Conservation (phyloP, 345 rosid species). For the Combretum micranthum region DNA sequence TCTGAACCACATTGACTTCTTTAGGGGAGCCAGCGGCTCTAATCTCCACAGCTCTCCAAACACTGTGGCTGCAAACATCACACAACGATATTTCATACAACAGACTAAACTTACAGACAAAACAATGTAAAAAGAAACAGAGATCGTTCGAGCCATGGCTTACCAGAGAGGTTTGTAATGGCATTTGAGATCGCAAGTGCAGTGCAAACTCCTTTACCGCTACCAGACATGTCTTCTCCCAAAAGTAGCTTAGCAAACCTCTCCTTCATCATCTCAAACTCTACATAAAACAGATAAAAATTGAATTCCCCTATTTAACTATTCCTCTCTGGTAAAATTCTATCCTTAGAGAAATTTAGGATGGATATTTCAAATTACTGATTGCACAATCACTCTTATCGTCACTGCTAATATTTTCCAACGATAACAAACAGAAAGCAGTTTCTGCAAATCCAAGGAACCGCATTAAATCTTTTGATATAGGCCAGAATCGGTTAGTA, state of each 20-base stretch:
- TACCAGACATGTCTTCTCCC: constrained; percentile 99
- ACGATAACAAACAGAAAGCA: too few relatives aligned
- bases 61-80: constrained; percentile 62
- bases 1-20: constrained; percentile 88
- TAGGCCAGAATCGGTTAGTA: too few relatives aligned
- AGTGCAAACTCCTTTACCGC: constrained; percentile 96
- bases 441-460: too few relatives aligned
- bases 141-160: not conserved
- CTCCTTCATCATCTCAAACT: constrained; percentile 96
- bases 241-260: constrained; percentile 93
- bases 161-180: constrained; percentile 95
- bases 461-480: too few relatives aligned
- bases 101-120: too few relatives aligned
- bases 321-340: not conserved
- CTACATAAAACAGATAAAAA: constrained; percentile 21
- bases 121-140: too few relatives aligned
- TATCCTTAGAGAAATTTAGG: too few relatives aligned
- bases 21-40: constrained; percentile 74
- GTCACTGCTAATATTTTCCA: too few relatives aligned
- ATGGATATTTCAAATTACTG: too few relatives aligned
- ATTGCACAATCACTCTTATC: too few relatives aligned
- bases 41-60: constrained; percentile 96
- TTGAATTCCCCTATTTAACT: too few relatives aligned
- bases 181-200: constrained; percentile 99
- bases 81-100: not conserved